Percentiles rank a stretch among this genome's conserved stretches.
Evolutionary conservation across 306 rosid genomes (phyloP).

Genomic region (Prunus mume): DNA sequence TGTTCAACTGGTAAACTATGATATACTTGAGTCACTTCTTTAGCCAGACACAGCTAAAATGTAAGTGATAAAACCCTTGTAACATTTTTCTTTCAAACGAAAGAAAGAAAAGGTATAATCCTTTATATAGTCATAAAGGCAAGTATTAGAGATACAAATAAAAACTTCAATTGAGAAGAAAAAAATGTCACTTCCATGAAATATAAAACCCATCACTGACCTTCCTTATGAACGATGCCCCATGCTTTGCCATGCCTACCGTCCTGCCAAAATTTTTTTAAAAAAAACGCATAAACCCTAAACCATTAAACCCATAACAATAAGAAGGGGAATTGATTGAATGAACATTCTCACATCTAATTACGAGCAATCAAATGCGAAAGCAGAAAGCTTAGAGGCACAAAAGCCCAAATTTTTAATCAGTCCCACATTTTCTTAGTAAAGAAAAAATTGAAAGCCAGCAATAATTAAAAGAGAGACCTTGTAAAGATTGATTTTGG

Average conservation of each 20-base stretch:
- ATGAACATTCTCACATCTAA: not conserved
- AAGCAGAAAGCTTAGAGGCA: not conserved
- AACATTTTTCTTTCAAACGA: not conserved
- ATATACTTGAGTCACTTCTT: not conserved
- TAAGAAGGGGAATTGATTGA: not conserved
- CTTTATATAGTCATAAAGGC: not conserved
- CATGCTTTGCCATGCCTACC: slow-evolving; percentile 96
- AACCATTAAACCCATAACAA: slow-evolving; percentile 12
- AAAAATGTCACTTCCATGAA: not conserved
- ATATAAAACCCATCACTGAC: slow-evolving; percentile 32
- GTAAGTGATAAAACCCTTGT: not conserved
- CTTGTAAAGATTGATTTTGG: slow-evolving; percentile 94
- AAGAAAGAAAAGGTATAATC: not conserved
- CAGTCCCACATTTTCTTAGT: not conserved
- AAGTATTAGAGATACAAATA: not conserved
- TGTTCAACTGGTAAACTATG: not conserved
- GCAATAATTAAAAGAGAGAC: slow-evolving; percentile 8
- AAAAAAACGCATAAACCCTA: slow-evolving; percentile 12
- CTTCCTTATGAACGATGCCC: slow-evolving; percentile 86
- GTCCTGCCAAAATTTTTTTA: slow-evolving; percentile 40
- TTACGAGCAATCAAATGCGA: not conserved
- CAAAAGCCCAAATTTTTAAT: not conserved
- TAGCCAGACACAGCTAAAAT: not conserved
- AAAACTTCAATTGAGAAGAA: no score
- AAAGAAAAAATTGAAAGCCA: not conserved